Evolutionary conservation across 345 rosid genomes (phyloP).

Genomic region (Punica granatum): DNA sequence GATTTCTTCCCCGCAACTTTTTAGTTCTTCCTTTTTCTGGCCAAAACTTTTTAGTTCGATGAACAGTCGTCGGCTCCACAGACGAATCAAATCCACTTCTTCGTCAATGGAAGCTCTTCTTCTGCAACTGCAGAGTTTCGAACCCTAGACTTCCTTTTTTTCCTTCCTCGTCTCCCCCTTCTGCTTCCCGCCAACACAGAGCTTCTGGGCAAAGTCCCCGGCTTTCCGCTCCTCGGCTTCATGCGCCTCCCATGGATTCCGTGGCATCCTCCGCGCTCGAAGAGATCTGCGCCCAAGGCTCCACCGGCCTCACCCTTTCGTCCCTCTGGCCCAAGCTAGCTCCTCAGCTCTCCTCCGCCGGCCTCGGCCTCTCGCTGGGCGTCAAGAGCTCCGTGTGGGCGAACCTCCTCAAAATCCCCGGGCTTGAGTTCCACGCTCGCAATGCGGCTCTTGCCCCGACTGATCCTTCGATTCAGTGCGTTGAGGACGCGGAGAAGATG

Average conservation of each 20-base stretch:
- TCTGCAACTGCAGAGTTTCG: conserved; percentile 4
- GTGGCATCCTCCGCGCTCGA: conserved; percentile 13
- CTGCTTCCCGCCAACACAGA: neutral
- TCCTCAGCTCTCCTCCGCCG: conserved; percentile 10
- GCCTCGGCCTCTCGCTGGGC: conserved; percentile 14
- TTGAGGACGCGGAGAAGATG: conserved; percentile 15
- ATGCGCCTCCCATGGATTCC: conserved; percentile 14
- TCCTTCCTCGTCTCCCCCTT: neutral
- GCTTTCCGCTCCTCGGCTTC: neutral
- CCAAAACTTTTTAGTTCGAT: too few species aligned
- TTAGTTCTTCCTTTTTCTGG: too few species aligned
- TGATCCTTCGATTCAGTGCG: conserved; percentile 10
- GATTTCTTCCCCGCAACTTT: too few species aligned
- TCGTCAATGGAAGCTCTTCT: neutral
- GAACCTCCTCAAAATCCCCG: conserved; percentile 13
- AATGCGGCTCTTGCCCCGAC: neutral
- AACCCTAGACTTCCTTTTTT: neutral
- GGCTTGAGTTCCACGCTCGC: conserved; percentile 7
- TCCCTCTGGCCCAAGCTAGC: conserved; percentile 16
- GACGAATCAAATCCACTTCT: too few species aligned
- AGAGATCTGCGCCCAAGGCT: conserved; percentile 16
- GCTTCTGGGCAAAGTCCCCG: neutral
- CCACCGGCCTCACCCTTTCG: conserved; percentile 12
- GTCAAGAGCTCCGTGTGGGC: conserved; percentile 14
- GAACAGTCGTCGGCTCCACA: too few species aligned